A percentile compares a stretch with the other conserved stretches of the same genome.
phyloP scores from a whole-genome alignment of 768 basidiomycete species.

The Collybiopsis confluens region DNA sequence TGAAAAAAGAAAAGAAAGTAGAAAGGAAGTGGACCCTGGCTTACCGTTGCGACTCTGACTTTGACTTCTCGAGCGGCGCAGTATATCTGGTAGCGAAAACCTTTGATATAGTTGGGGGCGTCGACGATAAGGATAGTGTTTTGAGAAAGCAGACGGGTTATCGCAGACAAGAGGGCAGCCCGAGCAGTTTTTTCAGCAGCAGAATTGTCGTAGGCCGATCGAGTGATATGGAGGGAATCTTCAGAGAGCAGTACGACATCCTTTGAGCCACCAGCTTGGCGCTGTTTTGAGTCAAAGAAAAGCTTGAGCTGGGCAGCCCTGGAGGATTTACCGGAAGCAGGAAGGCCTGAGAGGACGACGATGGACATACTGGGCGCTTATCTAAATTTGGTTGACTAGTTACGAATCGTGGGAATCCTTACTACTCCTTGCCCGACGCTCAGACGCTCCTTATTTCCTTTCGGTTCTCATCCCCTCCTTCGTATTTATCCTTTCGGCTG shows the following conservation, averaged over 20 bases:
- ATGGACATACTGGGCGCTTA: slow-evolving; percentile 86
- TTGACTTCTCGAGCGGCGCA: slow-evolving; percentile 90
- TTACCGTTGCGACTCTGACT: slow-evolving; percentile 81
- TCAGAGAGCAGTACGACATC: slow-evolving; percentile 63
- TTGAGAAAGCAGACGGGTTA: slow-evolving; percentile 67
- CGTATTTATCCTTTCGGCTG: slow-evolving; percentile 16
- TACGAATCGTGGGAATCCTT: background rate
- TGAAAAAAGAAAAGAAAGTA: background rate
- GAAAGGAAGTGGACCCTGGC: slow-evolving; percentile 20
- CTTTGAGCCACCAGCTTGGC: slow-evolving; percentile 24
- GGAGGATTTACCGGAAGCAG: slow-evolving; percentile 81
- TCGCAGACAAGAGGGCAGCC: slow-evolving; percentile 74
- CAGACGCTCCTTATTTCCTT: slow-evolving; percentile 13
- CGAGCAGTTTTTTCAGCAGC: slow-evolving; percentile 83
- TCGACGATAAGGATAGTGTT: slow-evolving; percentile 88
- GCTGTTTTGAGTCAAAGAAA: slow-evolving; percentile 52
- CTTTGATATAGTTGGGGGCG: slow-evolving; percentile 95
- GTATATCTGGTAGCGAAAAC: slow-evolving; percentile 97
- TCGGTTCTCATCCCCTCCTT: slow-evolving; percentile 11
- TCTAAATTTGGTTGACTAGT: background rate
- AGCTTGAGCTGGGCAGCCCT: slow-evolving; percentile 61
- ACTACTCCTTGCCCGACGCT: background rate
- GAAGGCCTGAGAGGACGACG: slow-evolving; percentile 85
- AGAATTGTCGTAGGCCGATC: slow-evolving; percentile 69
- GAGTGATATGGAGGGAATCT: slow-evolving; percentile 58